Evolutionary conservation across 2,329 filamentous ascomycete species (phyloP).

Genomic region (Penicillium sclerotigenum): DNA sequence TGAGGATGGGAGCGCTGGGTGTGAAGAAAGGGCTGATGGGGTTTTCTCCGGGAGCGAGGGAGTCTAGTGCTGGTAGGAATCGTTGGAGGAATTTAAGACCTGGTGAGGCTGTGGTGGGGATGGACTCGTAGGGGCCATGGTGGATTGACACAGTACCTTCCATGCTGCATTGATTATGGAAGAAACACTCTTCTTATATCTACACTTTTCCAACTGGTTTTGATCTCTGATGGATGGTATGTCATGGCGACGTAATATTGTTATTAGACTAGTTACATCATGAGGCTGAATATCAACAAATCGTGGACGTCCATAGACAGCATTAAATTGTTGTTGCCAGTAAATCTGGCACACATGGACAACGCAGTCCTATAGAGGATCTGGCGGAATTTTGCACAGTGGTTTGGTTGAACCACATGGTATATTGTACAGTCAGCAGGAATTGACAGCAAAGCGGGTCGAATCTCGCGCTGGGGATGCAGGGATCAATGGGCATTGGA

Average conservation of each 20-base stretch:
- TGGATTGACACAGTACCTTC: conserved; percentile 12
- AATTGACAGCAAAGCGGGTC: not conserved
- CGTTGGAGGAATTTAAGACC: conserved; percentile 21
- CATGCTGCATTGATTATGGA: conserved; percentile 1
- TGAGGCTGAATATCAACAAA: not conserved
- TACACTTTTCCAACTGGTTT: not conserved
- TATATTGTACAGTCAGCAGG: not conserved
- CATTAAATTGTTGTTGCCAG: not conserved
- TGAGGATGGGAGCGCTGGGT: conserved; percentile 14
- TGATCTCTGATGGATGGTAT: not conserved
- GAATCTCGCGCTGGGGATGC: not conserved
- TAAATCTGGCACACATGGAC: not conserved
- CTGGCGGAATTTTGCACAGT: not conserved
- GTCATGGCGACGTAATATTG: conserved; percentile 3
- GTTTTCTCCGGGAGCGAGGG: conserved; percentile 6
- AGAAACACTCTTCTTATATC: not conserved
- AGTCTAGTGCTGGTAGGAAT: conserved; percentile 21
- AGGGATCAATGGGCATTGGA: not conserved
- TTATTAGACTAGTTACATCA: conserved; percentile 5
- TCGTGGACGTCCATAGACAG: not conserved
- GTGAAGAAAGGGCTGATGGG: conserved; percentile 15
- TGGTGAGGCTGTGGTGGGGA: conserved; percentile 14
- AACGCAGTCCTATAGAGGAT: not conserved
- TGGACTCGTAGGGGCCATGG: conserved; percentile 20
- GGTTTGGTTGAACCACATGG: not conserved